Evolutionary conservation across 768 basidiomycete genomes (phyloP).

Genomic region (Russula dissimulans): DNA sequence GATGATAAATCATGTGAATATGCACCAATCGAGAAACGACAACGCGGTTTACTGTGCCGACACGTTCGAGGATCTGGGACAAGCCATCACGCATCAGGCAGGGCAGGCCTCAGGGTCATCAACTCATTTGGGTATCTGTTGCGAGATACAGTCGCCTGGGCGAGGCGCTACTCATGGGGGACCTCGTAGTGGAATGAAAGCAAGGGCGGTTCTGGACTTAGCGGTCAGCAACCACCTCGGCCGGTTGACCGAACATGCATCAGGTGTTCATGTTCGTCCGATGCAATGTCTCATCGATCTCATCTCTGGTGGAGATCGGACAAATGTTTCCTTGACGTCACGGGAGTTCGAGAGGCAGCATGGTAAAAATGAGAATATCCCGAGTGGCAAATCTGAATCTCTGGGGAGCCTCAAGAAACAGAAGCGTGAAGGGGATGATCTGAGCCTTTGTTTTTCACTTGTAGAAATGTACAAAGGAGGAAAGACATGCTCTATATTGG

Average conservation of each 20-base stretch:
- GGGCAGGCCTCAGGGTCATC: too few species aligned
- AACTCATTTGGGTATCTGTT: neutral
- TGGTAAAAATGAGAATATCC: neutral
- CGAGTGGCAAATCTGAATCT: neutral
- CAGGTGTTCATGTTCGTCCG: neutral
- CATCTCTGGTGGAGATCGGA: conserved; percentile 5
- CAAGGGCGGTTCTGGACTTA: neutral
- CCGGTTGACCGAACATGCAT: neutral
- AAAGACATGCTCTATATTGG: conserved; percentile 3
- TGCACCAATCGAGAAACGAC: neutral
- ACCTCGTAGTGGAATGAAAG: too few species aligned
- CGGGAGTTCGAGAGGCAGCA: neutral
- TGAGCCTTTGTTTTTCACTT: neutral
- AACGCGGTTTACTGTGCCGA: neutral
- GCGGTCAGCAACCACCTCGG: neutral
- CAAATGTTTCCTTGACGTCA: neutral
- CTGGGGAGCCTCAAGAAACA: neutral
- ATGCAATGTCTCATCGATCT: neutral
- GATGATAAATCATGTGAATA: neutral
- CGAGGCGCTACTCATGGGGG: neutral
- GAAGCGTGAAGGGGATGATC: conserved; percentile 2
- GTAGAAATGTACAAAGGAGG: conserved; percentile 1
- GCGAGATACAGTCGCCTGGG: neutral
- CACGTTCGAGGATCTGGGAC: too few species aligned
- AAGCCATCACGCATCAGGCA: too few species aligned